Evolutionary conservation across 2,329 filamentous ascomycete species (phyloP).

Genomic region (Penicillium sp.): DNA sequence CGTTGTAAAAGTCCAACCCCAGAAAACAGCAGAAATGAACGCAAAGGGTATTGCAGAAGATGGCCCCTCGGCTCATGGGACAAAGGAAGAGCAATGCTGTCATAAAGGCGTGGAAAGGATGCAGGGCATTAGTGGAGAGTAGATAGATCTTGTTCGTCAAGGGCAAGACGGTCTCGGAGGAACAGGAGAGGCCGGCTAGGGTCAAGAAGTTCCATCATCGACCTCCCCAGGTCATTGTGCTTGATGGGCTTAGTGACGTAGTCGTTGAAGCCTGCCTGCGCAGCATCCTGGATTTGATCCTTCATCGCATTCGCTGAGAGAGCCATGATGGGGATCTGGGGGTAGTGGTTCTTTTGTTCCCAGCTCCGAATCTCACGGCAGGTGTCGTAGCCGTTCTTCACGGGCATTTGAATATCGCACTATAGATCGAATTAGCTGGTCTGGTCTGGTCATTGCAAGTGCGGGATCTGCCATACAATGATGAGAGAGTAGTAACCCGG

Average conservation of each 20-base stretch:
- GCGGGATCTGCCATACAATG: conserved; percentile 36
- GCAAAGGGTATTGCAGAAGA: conserved; percentile 1
- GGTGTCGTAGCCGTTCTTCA: conserved; percentile 51
- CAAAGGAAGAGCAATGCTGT: not conserved
- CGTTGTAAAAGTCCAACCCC: conserved; percentile 6
- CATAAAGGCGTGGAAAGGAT: not conserved
- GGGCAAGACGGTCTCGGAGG: conserved; percentile 40
- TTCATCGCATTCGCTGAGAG: conserved; percentile 52
- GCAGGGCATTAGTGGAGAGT: conserved; percentile 14
- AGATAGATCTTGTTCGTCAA: conserved; percentile 16
- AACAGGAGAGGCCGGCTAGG: conserved; percentile 42
- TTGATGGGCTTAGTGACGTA: conserved; percentile 52
- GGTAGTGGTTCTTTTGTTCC: conserved; percentile 47
- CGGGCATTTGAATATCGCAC: conserved; percentile 53
- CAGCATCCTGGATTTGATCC: conserved; percentile 48
- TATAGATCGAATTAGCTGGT: conserved; percentile 18
- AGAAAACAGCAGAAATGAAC: not conserved
- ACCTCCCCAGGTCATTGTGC: conserved; percentile 49
- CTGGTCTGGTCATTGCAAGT: not conserved
- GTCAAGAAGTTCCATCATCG: conserved; percentile 51
- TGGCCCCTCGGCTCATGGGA: not conserved
- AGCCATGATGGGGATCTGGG: conserved; percentile 50
- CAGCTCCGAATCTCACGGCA: conserved; percentile 48
- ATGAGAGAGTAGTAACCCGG: conserved; percentile 51
- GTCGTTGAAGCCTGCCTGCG: conserved; percentile 49